Base-by-base conservation (phyloP, 495 filamentous ascomycete species). In the Diplogelasinospora grovesii region DNA sequence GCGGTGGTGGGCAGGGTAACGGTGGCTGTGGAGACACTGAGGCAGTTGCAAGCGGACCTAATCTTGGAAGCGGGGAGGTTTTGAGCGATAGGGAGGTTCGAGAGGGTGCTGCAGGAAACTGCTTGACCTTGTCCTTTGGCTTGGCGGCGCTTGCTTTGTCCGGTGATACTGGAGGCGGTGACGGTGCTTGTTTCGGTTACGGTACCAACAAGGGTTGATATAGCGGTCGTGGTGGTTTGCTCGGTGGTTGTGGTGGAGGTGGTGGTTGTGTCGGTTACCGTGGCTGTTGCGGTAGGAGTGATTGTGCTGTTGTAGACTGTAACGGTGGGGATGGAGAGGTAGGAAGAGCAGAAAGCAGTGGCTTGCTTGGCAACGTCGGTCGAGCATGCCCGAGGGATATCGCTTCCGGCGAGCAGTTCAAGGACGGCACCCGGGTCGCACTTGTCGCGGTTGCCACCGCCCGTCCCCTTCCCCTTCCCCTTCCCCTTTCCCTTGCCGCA, bases 11-110 rank as follows among this genome's bases (percentile, higher is more conserved):
- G 11, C 6, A 27, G 24, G 1, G 9, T n/a, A 3, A 20, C 19
- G 3, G 21, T 16, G 21, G 39, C 27, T 14, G 21, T 8, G 3
- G 39, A 33, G 28, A 42, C 22, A 22, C 39, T 30, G 29, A 42
- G 39, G 8, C 29, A 11, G 14, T 22, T 33, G 39, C 39, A 42
- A 22, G 34, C 2, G 22, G 39, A 42, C 4, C 28, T 33, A 15
- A 42, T 16, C 14, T 33, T 42, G 21, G 29, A 32, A 22, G 24
- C 26, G 23, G 28, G 39, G 9, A n/a, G n/a, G n/a, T n/a, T n/a
- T n/a, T n/a, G n/a, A n/a, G n/a, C n/a, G n/a, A n/a, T n/a, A n/a
- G n/a, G n/a, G n/a, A n/a, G n/a, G n/a, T n/a, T n/a, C n/a, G n/a
- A n/a, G n/a, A n/a, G n/a, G n/a, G n/a, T n/a, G n/a, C n/a, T n/a